Evolutionary conservation across 345 rosid genomes (phyloP).

Genomic region (Citrus sp.): DNA sequence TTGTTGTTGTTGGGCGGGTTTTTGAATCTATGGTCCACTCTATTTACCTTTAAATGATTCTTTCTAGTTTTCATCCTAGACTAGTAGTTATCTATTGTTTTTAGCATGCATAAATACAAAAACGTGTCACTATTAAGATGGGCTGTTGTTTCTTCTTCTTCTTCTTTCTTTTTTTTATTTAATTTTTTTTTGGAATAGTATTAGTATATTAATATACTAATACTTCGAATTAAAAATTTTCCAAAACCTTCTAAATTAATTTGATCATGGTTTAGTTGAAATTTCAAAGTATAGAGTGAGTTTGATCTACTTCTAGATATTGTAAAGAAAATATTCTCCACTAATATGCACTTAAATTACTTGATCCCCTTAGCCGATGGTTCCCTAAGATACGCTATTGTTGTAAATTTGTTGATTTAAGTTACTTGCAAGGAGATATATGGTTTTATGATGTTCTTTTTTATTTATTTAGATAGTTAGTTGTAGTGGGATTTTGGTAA

Average conservation of each 20-base stretch:
- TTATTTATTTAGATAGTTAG: constrained; percentile 17
- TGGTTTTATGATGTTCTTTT: not conserved
- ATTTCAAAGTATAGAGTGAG: too few species aligned
- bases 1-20: constrained; percentile 30
- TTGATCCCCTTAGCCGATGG: not conserved
- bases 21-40: not conserved
- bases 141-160: not conserved
- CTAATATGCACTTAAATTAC: too few species aligned
- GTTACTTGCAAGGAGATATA: not conserved
- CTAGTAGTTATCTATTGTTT: too few species aligned
- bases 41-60: not conserved
- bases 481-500: constrained; percentile 30
- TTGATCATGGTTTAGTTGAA: too few species aligned
- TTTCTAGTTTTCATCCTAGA: too few species aligned
- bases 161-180: too few species aligned
- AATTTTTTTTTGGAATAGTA: too few species aligned
- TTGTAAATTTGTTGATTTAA: not conserved
- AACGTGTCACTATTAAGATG: not conserved
- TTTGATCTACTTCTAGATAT: too few species aligned
- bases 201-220: too few species aligned
- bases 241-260: too few species aligned
- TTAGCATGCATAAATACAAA: not conserved
- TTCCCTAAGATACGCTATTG: not conserved
- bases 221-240: too few species aligned
- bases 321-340: too few species aligned